Evolutionary conservation across 352 stramenopile genomes (phyloP), one percentile per base, ranked within the genome.

Genomic region (Phytopythium chamaehyphon): DNA sequence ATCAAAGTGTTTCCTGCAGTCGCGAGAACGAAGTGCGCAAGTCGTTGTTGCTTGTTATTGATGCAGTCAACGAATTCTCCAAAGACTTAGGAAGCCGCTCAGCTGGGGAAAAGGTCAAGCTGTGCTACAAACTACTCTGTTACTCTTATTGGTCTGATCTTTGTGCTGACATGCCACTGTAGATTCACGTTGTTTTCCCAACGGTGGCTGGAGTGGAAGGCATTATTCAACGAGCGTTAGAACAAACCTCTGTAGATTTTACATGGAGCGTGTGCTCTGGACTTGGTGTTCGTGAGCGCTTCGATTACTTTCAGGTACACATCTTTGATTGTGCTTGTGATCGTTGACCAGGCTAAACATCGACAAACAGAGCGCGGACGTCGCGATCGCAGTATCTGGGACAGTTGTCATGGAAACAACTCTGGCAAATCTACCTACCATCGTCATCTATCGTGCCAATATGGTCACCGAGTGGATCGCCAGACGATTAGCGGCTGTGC

Each of bases 361-460:
- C 19, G 12, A 19, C n/a, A 19, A 11, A 7, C 53, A 91, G 62
- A 55, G 53, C 15, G 62, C 63, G 22, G 64, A 90, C 54, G 56
- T 69, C 0, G 78, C 77, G 0, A 53, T 92, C 16, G 79, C 82
- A 0, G 76, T 89, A 9, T 90, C 78, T 0, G 82, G 82, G 16
- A 92, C 82, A 1, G 75, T 90, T 37, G 75, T 90, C 11, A 76
- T 76, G 37, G 78, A 92, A 40, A 83, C 76, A 2, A 61, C 69
- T 21, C 58, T 92, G 1, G 64, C 76, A 0, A 62, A 33, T 28
- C 51, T 88, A 15, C 76, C 79, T 2, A 92, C 78, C 1, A 53
- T 89, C 12, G 76, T 87, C 22, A 76, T 92, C 28, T 92, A 90
- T 40, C 76, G 77, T 10, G 76, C 79, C 10, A 90, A 90, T 40